Percentiles rank a stretch among this genome's conserved stretches.
These are phyloP conservation scores for Blastomyces gilchristii DNA, from an alignment of 2,329 filamentous ascomycete species.

Conservation along the genomic window DNA sequence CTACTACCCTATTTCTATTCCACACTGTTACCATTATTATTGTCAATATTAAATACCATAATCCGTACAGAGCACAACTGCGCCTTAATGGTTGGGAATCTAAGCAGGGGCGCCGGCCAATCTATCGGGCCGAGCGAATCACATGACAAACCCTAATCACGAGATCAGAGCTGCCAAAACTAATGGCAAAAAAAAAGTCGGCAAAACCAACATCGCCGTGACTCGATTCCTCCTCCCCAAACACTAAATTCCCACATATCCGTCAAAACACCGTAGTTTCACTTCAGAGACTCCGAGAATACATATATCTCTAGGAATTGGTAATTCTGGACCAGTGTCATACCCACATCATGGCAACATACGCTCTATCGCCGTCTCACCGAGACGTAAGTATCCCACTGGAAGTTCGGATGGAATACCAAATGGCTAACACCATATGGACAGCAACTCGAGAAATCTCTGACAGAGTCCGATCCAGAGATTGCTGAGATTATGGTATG, in stretches of 20 bases:
- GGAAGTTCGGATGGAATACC: constrained; percentile 9
- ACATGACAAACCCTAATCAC: constrained; percentile 1
- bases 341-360: constrained; percentile 37
- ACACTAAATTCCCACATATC: neutral
- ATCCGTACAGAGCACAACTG: neutral
- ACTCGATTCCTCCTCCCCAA: neutral
- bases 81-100: neutral
- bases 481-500: constrained; percentile 92
- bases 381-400: constrained; percentile 46
- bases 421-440: constrained; percentile 25
- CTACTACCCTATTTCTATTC: neutral
- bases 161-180: neutral
- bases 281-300: neutral
- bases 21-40: neutral
- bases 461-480: constrained; percentile 85
- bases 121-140: neutral
- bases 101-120: neutral
- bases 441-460: constrained; percentile 91
- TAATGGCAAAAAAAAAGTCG: neutral
- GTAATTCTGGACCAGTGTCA: neutral
- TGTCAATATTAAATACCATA: neutral
- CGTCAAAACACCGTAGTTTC: neutral
- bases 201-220: neutral
- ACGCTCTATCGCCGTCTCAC: constrained; percentile 57
- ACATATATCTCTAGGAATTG: neutral